Conservation (phyloP, 177 flowering plant species). For the Vitis hybrid region DNA sequence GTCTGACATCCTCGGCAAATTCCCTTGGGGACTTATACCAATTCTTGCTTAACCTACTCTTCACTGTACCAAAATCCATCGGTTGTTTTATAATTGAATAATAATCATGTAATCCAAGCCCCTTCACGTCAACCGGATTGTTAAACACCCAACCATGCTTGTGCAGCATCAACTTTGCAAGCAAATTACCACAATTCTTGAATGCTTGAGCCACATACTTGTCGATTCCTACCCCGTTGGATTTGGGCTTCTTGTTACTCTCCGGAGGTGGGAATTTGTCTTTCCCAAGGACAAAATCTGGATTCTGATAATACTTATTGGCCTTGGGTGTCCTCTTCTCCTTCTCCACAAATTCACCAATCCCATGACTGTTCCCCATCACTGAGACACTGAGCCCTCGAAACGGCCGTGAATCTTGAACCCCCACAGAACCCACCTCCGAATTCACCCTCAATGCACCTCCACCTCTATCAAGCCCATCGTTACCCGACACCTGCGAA, state of each 20-base stretch:
- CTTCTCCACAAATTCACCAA: slow-evolving; percentile 48
- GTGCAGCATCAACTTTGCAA: slow-evolving; percentile 74
- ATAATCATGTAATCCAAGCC: slow-evolving; percentile 73
- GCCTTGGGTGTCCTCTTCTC: slow-evolving; percentile 65
- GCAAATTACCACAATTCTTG: slow-evolving; percentile 49
- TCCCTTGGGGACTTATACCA: slow-evolving; percentile 80
- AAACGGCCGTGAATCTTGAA: slow-evolving; percentile 24
- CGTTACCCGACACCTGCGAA: slow-evolving; percentile 31
- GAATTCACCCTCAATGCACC: slow-evolving; percentile 27
- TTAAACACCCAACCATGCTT: slow-evolving; percentile 87
- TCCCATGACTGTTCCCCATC: slow-evolving; percentile 35
- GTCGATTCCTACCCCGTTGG: slow-evolving; percentile 36
- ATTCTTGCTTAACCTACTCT: slow-evolving; percentile 54
- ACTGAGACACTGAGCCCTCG: slow-evolving; percentile 45
- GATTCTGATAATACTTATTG: slow-evolving; percentile 47
- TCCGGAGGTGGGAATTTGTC: slow-evolving; percentile 56
- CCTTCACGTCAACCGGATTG: slow-evolving; percentile 72
- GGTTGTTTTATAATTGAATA: slow-evolving; percentile 73
- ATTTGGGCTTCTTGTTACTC: slow-evolving; percentile 55
- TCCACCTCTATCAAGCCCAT: slow-evolving; percentile 24
- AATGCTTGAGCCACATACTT: slow-evolving; percentile 37
- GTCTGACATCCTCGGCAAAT: slow-evolving; percentile 92
- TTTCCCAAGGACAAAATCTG: slow-evolving; percentile 56
- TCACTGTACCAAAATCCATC: slow-evolving; percentile 95
- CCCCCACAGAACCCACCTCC: slow-evolving; percentile 43